Evolutionary conservation across 2,329 filamentous ascomycete genomes (phyloP).

Genomic region (Venturia carpophila): DNA sequence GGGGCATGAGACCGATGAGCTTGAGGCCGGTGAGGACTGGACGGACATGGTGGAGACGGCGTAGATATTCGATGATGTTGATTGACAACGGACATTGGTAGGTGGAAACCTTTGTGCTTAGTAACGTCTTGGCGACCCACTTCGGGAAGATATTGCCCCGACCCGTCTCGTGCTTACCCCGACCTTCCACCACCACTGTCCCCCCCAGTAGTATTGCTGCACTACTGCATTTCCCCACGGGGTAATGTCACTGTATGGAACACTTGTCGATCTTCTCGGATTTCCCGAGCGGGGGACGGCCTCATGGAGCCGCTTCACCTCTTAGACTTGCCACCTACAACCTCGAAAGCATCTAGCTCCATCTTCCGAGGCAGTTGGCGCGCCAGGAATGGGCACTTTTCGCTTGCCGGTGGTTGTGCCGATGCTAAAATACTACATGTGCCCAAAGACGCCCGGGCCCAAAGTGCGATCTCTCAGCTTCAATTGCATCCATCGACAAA

Average conservation of each 20-base stretch:
- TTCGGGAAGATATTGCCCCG: background rate
- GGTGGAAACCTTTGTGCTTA: background rate
- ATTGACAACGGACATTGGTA: background rate
- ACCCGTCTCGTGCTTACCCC: background rate
- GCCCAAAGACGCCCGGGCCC: background rate
- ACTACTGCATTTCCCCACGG: background rate
- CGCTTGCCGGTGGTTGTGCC: background rate
- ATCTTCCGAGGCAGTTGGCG: background rate
- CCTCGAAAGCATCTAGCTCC: background rate
- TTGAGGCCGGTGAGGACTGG: background rate
- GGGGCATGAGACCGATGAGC: background rate
- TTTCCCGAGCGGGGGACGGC: background rate
- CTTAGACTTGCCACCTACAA: background rate
- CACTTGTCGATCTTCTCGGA: background rate
- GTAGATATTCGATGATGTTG: background rate
- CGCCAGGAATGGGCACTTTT: background rate
- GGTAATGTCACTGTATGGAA: background rate
- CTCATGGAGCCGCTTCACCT: background rate
- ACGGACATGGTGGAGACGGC: background rate
- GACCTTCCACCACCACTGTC: no score
- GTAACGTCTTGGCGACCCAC: background rate
- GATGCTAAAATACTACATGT: background rate
- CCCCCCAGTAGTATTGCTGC: background rate
- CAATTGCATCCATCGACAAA: background rate
- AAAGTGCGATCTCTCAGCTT: background rate